Evolutionary conservation across 805 yeast genomes (phyloP), one percentile per base, ranked within the genome.

Genomic region (Yamadazyma paraphyllophila): DNA sequence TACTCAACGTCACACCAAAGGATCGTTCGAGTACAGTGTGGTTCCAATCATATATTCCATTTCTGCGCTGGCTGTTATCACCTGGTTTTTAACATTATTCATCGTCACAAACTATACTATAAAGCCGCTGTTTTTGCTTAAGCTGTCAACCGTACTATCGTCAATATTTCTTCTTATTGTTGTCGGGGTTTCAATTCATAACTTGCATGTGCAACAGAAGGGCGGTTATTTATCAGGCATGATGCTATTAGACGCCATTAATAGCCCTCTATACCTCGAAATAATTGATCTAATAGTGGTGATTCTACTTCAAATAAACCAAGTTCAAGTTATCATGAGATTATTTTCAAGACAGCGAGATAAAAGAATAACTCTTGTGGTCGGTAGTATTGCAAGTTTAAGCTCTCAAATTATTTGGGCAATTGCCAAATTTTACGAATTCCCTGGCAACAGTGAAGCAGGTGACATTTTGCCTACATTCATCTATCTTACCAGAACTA

Each of bases 321-420:
- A 86, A 60, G 88, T 85, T 1, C 88, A 83, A 55, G 81, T 85
- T 29, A 71, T 83, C 4, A 82, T 82, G 77, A 69, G 89, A 44
- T 60, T 85, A 25, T 85, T 85, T 54, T 77, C 79, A 44, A 69
- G 95, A 41, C 83, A 77, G 37, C 76, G 76, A 46, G 96, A 88
- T 61, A 83, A 82, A 56, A 69, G 88, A 45, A 65, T 81, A 29
- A 74, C 84, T 6, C 76, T 86, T 37, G 65, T 76, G 40, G 65
- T 78, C 15, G 95, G 96, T 0, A 65, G 78, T 0, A 47, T 73
- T 0, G 63, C 85, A 3, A 71, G 82, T 2, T 61, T 78, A 6
- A 53, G 65, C 1, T 75, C 89, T 0, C 89, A 86, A 58, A 69
- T 78, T 1, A 69, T 86, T 4, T 85, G 91, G 89, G 88, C 82